Evolutionary conservation across 2,329 filamentous ascomycete species (phyloP), one percentile per base, ranked within the genome.

Genomic region (Calonectria honghensis): DNA sequence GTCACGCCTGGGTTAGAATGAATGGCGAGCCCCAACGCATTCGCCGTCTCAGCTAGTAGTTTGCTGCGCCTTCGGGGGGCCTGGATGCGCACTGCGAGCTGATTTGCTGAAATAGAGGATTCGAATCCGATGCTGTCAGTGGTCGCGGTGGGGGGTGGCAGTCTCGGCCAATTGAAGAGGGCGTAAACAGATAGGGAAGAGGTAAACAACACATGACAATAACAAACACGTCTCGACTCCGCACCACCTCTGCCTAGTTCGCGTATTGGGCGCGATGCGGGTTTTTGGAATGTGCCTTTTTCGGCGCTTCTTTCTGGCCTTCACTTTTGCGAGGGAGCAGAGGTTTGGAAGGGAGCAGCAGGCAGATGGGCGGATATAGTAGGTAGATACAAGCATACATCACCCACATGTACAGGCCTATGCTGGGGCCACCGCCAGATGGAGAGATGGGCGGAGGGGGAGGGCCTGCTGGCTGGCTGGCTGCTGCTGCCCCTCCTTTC

Each of bases 151-250:
- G 57, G 57, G 54, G 35, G 57, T 63, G 57, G 35, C 35, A 29
- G 57, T 63, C 39, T 63, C 2, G 35, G 24, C 57, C 57, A 63
- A 63, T 63, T 14, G 35, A 41, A 14, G 35, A 41, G 57, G 57
- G 57, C 57, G 57, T 29, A 63, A 39, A 63, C 35, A 27, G 35
- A 39, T 41, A 63, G 37, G 57, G 57, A 63, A 39, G 57, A 63
- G 35, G 57, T 63, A 52, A 50, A 66, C 67, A 67, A 54, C 67
- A 68, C 70, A 72, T 72, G 64, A 68, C 52, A 67, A 73, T 37
- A 70, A 73, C 72, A 73, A 63, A 73, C 72, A 73, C 72, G 72
- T 73, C 48, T 64, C 14, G 54, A 32, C 31, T 39, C 39, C 52
- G 57, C 57, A 63, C 52, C 68, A 70, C 68, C 41, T 51, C 59